Evolutionary conservation across 805 yeast genomes (phyloP).

Genomic region (Saccharomycopsis fermentans): DNA sequence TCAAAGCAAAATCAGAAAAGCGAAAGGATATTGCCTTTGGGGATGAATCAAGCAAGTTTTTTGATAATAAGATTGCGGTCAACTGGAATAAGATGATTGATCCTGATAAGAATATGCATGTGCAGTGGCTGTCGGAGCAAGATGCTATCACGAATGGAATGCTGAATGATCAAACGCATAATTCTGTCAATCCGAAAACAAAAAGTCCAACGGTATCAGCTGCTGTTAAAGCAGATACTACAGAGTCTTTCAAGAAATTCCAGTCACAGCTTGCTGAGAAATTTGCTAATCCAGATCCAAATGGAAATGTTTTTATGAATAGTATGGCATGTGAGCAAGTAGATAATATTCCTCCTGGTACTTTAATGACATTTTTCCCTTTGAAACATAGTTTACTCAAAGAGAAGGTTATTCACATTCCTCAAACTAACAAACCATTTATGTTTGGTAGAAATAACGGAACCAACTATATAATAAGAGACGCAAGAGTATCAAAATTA

Average conservation of each 20-base stretch:
- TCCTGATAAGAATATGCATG: background rate
- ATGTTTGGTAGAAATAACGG: constrained; percentile 64
- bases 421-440: constrained; percentile 57
- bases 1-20: too few species aligned
- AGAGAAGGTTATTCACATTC: constrained; percentile 42
- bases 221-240: background rate
- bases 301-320: background rate
- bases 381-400: constrained; percentile 34
- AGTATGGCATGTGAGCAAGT: background rate
- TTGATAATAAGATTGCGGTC: background rate
- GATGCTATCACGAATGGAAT: too few species aligned
- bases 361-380: constrained; percentile 53
- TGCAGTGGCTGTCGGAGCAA: constrained; percentile 15
- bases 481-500: constrained; percentile 70
- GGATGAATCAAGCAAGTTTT: too few species aligned
- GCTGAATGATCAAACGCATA: too few species aligned
- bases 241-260: background rate
- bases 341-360: constrained; percentile 38
- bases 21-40: too few species aligned
- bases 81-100: background rate
- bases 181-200: constrained; percentile 13
- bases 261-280: background rate
- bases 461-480: constrained; percentile 53
- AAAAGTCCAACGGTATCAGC: constrained; percentile 8
- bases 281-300: background rate